phyloP scores from a whole-genome alignment of 2,329 filamentous ascomycete genomes.

The Cercospora canescens region DNA sequence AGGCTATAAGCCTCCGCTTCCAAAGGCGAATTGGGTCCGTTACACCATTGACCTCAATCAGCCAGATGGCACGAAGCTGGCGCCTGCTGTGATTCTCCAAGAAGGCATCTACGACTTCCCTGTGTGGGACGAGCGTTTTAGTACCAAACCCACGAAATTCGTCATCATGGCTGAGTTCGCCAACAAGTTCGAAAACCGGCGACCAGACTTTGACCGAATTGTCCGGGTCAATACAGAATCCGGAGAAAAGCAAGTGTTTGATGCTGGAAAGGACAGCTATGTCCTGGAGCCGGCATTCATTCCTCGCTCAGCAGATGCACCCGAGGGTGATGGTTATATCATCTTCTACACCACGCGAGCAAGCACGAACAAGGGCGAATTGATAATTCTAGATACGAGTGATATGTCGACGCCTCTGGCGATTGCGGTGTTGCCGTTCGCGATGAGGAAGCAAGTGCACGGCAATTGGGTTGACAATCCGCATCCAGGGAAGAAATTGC shows the following conservation, averaged over 20 bases:
- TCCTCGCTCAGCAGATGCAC: neutral
- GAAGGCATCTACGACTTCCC: neutral
- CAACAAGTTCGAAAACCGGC: neutral
- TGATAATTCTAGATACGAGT: neutral
- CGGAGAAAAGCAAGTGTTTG: neutral
- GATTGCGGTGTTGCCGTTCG: neutral
- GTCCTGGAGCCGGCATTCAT: neutral
- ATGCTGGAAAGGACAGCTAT: neutral
- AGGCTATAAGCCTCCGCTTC: neutral
- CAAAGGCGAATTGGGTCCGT: neutral
- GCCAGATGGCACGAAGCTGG: neutral
- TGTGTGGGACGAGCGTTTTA: neutral
- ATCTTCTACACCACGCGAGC: neutral
- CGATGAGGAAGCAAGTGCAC: neutral
- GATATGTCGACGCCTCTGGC: neutral
- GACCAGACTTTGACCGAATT: neutral
- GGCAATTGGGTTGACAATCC: neutral
- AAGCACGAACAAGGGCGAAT: neutral
- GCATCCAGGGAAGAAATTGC: neutral
- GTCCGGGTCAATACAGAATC: neutral
- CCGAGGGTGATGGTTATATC: neutral
- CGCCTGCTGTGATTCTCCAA: neutral
- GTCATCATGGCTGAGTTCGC: neutral
- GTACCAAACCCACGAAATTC: neutral
- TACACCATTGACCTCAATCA: neutral